These are phyloP conservation scores for Theileria parva DNA, from an alignment of 169 alveolate species.

Conservation along the genomic window DNA sequence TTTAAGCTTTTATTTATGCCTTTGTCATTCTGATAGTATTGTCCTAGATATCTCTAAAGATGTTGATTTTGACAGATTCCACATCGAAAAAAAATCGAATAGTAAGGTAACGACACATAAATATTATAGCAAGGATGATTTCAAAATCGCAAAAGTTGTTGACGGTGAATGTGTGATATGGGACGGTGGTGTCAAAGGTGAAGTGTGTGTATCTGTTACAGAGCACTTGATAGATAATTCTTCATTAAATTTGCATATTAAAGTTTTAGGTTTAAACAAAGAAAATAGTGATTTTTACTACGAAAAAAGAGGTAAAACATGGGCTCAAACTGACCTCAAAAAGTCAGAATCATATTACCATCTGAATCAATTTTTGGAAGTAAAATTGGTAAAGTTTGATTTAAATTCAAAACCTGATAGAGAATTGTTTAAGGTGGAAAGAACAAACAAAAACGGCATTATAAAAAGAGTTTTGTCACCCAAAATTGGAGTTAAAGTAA, in stretches of 20 bases:
- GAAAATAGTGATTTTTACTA: neutral
- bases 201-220: neutral
- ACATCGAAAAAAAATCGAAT: neutral
- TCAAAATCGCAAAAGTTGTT: neutral
- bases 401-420: slow-evolving; percentile 1
- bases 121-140: neutral
- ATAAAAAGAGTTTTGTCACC: neutral
- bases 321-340: neutral
- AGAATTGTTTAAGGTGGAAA: neutral
- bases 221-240: slow-evolving; percentile 3
- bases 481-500: slow-evolving; percentile 6
- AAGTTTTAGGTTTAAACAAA: neutral
- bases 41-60: neutral
- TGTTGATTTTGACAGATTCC: neutral
- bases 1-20: slow-evolving; percentile 1
- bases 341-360: neutral
- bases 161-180: neutral
- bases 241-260: neutral
- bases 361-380: neutral
- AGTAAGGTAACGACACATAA: neutral
- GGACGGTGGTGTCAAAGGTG: neutral
- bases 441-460: neutral
- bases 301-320: neutral
- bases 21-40: neutral
- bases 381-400: neutral